Percentiles rank a stretch among this genome's conserved stretches.
These are phyloP conservation scores for Phyllosticta citrichinensis DNA, from an alignment of 2,329 filamentous ascomycete genomes.

Conservation along the genomic window DNA sequence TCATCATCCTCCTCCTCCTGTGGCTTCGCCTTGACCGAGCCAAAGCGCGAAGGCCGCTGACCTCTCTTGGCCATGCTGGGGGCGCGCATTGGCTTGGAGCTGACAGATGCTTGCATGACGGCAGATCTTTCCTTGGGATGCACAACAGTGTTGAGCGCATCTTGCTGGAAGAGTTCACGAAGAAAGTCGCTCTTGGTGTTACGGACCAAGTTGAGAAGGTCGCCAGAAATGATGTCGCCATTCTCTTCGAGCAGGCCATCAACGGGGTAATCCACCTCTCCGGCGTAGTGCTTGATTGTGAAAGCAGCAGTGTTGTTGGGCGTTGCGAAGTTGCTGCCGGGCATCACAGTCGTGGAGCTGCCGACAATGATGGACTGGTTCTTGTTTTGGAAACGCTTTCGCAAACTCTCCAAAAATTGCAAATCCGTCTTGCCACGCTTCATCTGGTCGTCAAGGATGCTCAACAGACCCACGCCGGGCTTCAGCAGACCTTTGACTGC, in stretches of 20 bases:
- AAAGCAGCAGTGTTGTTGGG: conserved; percentile 73
- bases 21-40: conserved; percentile 26
- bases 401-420: conserved; percentile 81
- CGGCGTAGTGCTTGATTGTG: conserved; percentile 89
- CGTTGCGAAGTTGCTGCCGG: conserved; percentile 82
- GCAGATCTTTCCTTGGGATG: conserved; percentile 84
- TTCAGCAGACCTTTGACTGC: conserved; percentile 88
- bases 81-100: conserved; percentile 85
- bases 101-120: conserved; percentile 92
- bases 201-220: conserved; percentile 88
- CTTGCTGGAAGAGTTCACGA: conserved; percentile 85
- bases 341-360: conserved; percentile 62
- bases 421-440: conserved; percentile 78
- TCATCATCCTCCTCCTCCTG: conserved; percentile 43
- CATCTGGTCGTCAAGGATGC: conserved; percentile 93
- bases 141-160: conserved; percentile 82
- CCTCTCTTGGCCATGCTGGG: conserved; percentile 81
- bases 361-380: conserved; percentile 81
- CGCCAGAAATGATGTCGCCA: conserved; percentile 87
- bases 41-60: conserved; percentile 41
- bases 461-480: conserved; percentile 80
- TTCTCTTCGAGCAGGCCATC: conserved; percentile 88
- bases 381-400: conserved; percentile 89
- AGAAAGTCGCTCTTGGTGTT: conserved; percentile 84
- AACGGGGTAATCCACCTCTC: conserved; percentile 88